Percentiles rank a stretch among this genome's conserved stretches.
Evolutionary conservation across 2,329 filamentous ascomycete species (phyloP).

Genomic region (Fusarium pseudocircinatum): DNA sequence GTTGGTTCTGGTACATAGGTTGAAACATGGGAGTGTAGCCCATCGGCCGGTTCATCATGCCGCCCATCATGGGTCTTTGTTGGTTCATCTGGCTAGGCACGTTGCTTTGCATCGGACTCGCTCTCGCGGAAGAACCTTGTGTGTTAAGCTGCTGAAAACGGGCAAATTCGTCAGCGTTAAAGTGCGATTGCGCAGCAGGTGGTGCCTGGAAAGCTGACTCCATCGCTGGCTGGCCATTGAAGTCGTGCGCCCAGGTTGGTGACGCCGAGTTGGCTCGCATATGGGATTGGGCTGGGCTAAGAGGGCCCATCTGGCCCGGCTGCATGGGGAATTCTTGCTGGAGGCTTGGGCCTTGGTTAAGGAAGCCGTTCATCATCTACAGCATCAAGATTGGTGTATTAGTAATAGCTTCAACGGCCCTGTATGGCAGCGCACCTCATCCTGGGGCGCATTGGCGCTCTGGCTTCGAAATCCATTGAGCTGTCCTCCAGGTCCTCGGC

Average conservation of each 20-base stretch:
- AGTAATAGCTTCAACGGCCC: slow-evolving; percentile 41
- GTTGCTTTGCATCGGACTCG: slow-evolving; percentile 68
- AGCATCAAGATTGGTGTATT: slow-evolving; percentile 34
- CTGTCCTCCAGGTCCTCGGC: slow-evolving; percentile 74
- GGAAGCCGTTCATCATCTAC: slow-evolving; percentile 92
- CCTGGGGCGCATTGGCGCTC: slow-evolving; percentile 74
- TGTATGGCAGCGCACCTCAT: slow-evolving; percentile 66
- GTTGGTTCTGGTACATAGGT: slow-evolving; percentile 57
- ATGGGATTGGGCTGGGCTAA: slow-evolving; percentile 62
- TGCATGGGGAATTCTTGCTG: slow-evolving; percentile 65
- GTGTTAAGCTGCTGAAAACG: slow-evolving; percentile 81
- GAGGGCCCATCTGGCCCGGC: slow-evolving; percentile 55
- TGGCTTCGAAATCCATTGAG: slow-evolving; percentile 82
- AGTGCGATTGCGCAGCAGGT: slow-evolving; percentile 65
- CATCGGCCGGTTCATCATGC: slow-evolving; percentile 63
- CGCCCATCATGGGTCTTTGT: slow-evolving; percentile 70
- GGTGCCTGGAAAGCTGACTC: slow-evolving; percentile 74
- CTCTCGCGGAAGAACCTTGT: slow-evolving; percentile 59
- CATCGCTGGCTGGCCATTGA: slow-evolving; percentile 71
- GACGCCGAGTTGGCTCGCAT: slow-evolving; percentile 64
- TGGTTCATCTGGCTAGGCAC: slow-evolving; percentile 60
- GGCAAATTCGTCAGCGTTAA: slow-evolving; percentile 86
- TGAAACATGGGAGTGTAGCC: slow-evolving; percentile 65
- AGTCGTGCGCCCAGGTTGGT: slow-evolving; percentile 64
- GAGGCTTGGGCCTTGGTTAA: slow-evolving; percentile 77